Evolutionary conservation across 208 protist species (phyloP), one percentile per base, ranked within the genome.

Genomic region (Crithidia acanthocephali): DNA sequence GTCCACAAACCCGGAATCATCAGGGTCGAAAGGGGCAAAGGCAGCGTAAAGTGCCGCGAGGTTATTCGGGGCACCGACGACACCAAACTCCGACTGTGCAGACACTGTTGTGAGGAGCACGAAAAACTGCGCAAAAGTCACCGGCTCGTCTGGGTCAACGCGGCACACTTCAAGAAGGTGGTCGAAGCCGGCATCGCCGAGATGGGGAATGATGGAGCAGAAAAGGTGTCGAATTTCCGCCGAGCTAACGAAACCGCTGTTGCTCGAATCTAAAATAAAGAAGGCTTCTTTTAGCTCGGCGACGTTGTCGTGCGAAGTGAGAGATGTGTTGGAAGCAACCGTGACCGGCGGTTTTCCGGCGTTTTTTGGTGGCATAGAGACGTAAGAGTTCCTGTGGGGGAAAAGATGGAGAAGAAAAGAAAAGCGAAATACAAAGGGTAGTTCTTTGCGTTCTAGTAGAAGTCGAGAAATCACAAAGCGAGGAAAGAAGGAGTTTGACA

Each of bases 101-200:
- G 69, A 58, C 8, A 61, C 16, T 37, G 11, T 70, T n/a, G n/a
- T 45, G 1, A 88, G n/a, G 22, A 91, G 40, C 0, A 88, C 61
- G 55, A 84, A 88, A 48, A 92, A 95, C 33, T 92, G 84, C 13
- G 80, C 68, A 77, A 91, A 92, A 15, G 81, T 86, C n/a, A 90
- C 65, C 7, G 64, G 58, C 30, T 78, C 71, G 11, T 59, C 42
- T 23, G 74, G 62, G 20, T 87, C 79, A 6, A 88, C 51, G 30
- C 76, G 66, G 42, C 61, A 73, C 25, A 79, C 70, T 42, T 69
- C 62, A 11, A 87, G 57, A 44, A 91, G 52, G 40, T 55, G 33
- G 27, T 68, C 40, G 68, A 85, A 83, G n/a, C 64, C 44, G 20
- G 73, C 69, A 13, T 82, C 76, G 2, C 37, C 63, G 13, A 84